Base-by-base conservation (phyloP, 2,329 filamentous ascomycete species). In the Tolypocladium ovalisporum region DNA sequence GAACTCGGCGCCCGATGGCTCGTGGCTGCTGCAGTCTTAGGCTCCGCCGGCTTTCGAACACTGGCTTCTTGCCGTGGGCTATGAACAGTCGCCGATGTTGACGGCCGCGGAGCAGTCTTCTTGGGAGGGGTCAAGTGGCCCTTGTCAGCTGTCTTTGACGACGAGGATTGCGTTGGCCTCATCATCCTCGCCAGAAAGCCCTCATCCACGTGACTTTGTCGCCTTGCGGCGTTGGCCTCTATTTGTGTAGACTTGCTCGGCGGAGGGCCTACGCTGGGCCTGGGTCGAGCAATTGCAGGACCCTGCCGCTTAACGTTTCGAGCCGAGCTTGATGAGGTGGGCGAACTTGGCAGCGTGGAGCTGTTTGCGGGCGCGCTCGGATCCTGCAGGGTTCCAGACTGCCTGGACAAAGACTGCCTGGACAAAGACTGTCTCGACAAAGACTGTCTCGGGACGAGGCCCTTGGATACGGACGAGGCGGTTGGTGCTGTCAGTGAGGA, bases 121-220 rank as follows among this genome's bases (percentile, higher is more conserved):
- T 75, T 72, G 0, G 80, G 79, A 2, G 81, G 79, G 0, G 80
- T 80, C 0, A 72, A 62, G 2, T 76, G 72, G 1, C 68, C 68
- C 72, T 88, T 90, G 6, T 89, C 86, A 3, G 81, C 75, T 0
- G 81, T 80, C 72, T 89, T 90, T 61, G 78, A 85, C 10, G 85
- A 79, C 6, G 85, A 89, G 52, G 82, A 77, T 51, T 86, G 81
- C 0, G 88, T 92, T 2, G 88, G 88, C 44, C 88, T 78, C 83
- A 87, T 91, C 88, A 92, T 90, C 55, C 88, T 82, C n/a, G 87
- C 87, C 32, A 92, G 73, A 71, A 92, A 92, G 17, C 83, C 73
- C 62, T 89, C 85, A 61, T 89, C 86, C 1, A 87, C 76, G 22
- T 80, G 79, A 52, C 76, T 77, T 32, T 80, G 75, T 59, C 77